Evolutionary conservation across 345 rosid genomes (phyloP), one percentile per base, ranked within the genome.

Genomic region (Erodium maritimum): DNA sequence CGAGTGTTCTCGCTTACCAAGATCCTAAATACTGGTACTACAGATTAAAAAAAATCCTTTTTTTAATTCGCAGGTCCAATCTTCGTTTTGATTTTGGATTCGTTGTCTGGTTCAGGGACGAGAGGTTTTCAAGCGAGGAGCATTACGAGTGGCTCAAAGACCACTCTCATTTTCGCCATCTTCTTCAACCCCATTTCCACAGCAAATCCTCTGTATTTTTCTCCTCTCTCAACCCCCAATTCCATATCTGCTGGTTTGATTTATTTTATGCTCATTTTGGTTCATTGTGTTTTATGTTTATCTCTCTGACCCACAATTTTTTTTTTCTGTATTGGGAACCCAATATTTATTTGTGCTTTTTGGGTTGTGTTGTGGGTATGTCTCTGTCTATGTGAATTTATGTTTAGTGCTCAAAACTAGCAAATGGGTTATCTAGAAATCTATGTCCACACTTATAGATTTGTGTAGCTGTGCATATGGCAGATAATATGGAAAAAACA

Each of bases 131-230:
- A 22, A 62, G 75, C 1, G 96, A 93, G 61, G 90, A 88, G 65
- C 96, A 89, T 65, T 93, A 88, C 54, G 95, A 93, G 73, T 93
- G 96, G 96, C 69, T 86, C 71, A 89, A 93, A 50, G 94, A 87
- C 65, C 89, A 87, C 78, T 79, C 96, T 70, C 95, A 89, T 74
- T 93, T 85, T 69, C 91, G 83, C 53, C 90, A 89, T 67, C 94
- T 88, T 53, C 75, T 93, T 54, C 86, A 70, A 57, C 37, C 76
- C 56, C 78, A 83, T 54, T 63, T 86, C 66, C 68, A 60, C 21
- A 72, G 67, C 63, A 64, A 54, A 60, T 80, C 83, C 17, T 80
- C 90, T n/a, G 96, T 85, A 61, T 22, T 5, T 14, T 19, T 52
- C n/a, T n/a, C 34, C 60, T 48, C 20, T 64, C 61, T 23, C 42